Evolutionary conservation across 305 asterid genomes (phyloP).

Genomic region (Plantago lanceolata): DNA sequence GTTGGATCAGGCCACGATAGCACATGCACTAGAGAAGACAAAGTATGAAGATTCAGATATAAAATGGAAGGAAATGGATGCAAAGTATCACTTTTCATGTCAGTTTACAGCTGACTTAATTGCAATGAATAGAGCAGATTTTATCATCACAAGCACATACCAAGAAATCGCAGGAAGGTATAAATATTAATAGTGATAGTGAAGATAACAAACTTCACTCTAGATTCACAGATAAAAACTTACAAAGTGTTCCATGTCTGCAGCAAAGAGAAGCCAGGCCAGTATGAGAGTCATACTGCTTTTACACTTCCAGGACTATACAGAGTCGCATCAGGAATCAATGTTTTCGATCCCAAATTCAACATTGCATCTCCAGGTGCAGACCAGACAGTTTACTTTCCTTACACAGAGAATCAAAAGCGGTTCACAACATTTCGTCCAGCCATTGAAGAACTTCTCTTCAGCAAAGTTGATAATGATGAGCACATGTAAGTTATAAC

Average conservation of each 20-base stretch:
- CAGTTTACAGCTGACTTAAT: conserved; percentile 89
- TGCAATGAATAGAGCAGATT: conserved; percentile 86
- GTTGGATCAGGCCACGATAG: conserved; percentile 69
- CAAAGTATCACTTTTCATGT: conserved; percentile 82
- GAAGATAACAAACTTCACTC: neutral
- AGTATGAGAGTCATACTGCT: conserved; percentile 75
- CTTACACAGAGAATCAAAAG: conserved; percentile 58
- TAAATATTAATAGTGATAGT: neutral
- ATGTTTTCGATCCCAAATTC: conserved; percentile 82
- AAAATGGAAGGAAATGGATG: conserved; percentile 74
- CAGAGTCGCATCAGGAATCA: conserved; percentile 75
- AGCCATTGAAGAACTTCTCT: conserved; percentile 77
- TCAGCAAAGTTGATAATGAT: conserved; percentile 49
- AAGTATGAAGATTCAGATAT: conserved; percentile 90
- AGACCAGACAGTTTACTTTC: conserved; percentile 77
- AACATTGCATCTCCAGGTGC: conserved; percentile 91
- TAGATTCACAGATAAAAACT: neutral
- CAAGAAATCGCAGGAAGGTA: conserved; percentile 97
- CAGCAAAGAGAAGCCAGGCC: conserved; percentile 92
- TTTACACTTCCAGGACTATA: conserved; percentile 82
- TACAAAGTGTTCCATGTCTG: conserved; percentile 19
- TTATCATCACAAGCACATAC: conserved; percentile 85
- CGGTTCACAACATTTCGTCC: conserved; percentile 50
- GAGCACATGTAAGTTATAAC: conserved; percentile 70
- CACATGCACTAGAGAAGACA: conserved; percentile 95